Evolutionary conservation across 2,329 filamentous ascomycete species (phyloP).

Genomic region (Ceratocystis variospora): DNA sequence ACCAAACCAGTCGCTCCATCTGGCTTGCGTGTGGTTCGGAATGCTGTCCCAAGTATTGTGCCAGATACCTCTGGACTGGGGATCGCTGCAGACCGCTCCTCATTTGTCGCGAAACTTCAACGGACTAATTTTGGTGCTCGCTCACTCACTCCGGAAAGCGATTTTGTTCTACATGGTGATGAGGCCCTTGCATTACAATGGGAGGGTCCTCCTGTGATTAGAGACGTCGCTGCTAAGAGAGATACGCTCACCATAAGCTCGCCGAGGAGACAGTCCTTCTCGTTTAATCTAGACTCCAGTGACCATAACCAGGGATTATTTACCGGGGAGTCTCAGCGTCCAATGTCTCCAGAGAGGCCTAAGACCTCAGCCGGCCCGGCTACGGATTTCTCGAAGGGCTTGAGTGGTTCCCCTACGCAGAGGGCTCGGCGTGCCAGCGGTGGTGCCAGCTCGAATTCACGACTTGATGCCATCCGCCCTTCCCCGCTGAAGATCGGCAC

Average conservation of each 20-base stretch:
- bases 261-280: conserved; percentile 35
- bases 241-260: conserved; percentile 37
- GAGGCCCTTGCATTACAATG: conserved; percentile 24
- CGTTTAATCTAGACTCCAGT: conserved; percentile 29
- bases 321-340: neutral
- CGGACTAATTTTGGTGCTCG: conserved; percentile 8
- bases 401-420: neutral
- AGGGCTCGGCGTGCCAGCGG: neutral
- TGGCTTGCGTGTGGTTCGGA: conserved; percentile 15
- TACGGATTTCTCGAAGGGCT: neutral
- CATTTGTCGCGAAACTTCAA: conserved; percentile 1
- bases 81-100: conserved; percentile 3
- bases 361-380: conserved; percentile 14
- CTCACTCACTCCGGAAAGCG: conserved; percentile 14
- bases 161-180: conserved; percentile 25
- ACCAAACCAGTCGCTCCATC: conserved; percentile 17
- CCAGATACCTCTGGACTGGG: conserved; percentile 8
- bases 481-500: conserved; percentile 9
- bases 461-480: conserved; percentile 14
- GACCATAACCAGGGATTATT: neutral
- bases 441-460: conserved; percentile 1
- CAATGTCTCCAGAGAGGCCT: conserved; percentile 11
- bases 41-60: conserved; percentile 15
- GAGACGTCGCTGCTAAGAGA: conserved; percentile 36
- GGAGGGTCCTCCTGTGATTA: conserved; percentile 32